Conservation (phyloP, 2,329 filamentous ascomycete genomes). For the Arthroderma sp. region DNA sequence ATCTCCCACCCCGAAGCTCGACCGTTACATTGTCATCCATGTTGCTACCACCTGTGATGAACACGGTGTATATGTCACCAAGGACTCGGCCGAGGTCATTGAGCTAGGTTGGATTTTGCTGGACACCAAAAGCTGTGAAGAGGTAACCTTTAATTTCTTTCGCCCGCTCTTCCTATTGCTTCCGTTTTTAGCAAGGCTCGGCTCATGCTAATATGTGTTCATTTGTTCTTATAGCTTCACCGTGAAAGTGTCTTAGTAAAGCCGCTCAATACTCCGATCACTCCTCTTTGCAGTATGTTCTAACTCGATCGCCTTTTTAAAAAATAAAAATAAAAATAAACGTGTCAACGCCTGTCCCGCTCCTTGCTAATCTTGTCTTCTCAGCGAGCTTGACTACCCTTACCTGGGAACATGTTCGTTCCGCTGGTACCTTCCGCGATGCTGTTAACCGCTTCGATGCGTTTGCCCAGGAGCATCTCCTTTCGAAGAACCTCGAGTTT, state of each 20-base stretch:
- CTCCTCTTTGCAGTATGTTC: slow-evolving; percentile 91
- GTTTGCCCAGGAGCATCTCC: slow-evolving; percentile 83
- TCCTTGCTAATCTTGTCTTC: slow-evolving; percentile 1
- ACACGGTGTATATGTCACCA: slow-evolving; percentile 97
- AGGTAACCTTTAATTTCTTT: slow-evolving; percentile 47
- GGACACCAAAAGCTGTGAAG: slow-evolving; percentile 79
- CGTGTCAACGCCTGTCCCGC: background rate
- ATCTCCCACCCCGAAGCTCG: slow-evolving; percentile 56
- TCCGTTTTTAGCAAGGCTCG: slow-evolving; percentile 6
- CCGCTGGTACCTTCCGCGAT: slow-evolving; percentile 92
- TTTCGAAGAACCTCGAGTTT: slow-evolving; percentile 85
- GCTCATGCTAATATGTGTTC: slow-evolving; percentile 4
- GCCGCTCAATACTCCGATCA: slow-evolving; percentile 96
- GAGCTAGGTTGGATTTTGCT: slow-evolving; percentile 97
- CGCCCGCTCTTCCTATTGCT: background rate
- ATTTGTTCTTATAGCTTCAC: slow-evolving; percentile 52
- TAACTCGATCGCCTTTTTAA: slow-evolving; percentile 9
- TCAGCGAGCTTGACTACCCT: slow-evolving; percentile 90
- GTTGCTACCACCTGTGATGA: slow-evolving; percentile 98
- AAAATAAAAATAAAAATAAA: slow-evolving; percentile 7
- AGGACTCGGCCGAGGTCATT: slow-evolving; percentile 98
- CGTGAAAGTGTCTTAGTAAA: slow-evolving; percentile 95
- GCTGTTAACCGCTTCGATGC: slow-evolving; percentile 89
- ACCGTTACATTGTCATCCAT: slow-evolving; percentile 96
- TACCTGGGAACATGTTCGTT: slow-evolving; percentile 97